These are phyloP conservation scores for Botrytis cinerea DNA, from an alignment of 2,329 filamentous ascomycete species.

Conservation along the genomic window DNA sequence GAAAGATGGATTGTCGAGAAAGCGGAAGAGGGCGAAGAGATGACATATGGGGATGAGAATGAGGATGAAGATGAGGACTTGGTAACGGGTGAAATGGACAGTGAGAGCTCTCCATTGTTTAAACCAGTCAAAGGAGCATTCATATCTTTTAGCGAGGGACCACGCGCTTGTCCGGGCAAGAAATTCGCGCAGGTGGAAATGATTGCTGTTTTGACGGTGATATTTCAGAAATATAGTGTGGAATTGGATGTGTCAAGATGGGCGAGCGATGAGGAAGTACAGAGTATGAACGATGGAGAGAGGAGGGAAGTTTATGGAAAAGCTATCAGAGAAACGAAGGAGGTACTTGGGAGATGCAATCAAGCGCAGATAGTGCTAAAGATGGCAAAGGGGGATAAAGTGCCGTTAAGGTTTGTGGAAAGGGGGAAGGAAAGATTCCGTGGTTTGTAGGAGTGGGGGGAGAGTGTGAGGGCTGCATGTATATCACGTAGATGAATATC, in stretches of 20 bases:
- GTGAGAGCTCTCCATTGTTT: conserved; percentile 29
- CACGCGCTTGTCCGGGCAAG: conserved; percentile 44
- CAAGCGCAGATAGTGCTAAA: conserved; percentile 33
- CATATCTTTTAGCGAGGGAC: conserved; percentile 42
- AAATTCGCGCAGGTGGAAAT: conserved; percentile 44
- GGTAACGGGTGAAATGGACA: background rate
- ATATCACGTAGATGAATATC: background rate
- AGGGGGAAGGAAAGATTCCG: conserved; percentile 37
- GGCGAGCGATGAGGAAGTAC: conserved; percentile 37
- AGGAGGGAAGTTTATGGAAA: conserved; percentile 34
- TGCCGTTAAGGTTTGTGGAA: conserved; percentile 36
- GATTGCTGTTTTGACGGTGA: conserved; percentile 38
- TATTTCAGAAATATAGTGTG: conserved; percentile 37
- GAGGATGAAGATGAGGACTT: conserved; percentile 2
- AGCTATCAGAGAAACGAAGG: conserved; percentile 30
- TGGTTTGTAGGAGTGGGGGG: background rate
- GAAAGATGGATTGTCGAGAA: conserved; percentile 53
- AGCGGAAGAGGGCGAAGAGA: background rate
- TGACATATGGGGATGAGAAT: background rate
- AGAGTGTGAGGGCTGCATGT: background rate
- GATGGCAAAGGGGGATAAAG: conserved; percentile 31
- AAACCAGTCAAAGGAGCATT: conserved; percentile 39
- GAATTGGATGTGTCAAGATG: conserved; percentile 38
- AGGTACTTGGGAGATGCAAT: conserved; percentile 30
- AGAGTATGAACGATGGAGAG: conserved; percentile 31